Conservation (phyloP, 352 stramenopile species). For the Phytopythium ostracodes region DNA sequence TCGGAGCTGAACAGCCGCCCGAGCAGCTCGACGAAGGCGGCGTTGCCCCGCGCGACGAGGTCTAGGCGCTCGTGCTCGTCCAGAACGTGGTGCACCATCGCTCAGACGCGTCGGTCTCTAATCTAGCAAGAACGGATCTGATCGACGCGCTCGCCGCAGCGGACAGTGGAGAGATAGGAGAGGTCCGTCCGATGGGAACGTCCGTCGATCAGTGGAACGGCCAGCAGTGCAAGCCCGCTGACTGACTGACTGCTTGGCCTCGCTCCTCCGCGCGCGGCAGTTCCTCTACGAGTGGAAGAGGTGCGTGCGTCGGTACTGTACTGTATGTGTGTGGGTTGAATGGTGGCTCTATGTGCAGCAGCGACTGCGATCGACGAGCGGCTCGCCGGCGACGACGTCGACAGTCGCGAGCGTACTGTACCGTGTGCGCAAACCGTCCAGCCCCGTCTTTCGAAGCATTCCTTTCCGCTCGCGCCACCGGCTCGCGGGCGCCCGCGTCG, state of each 20-base stretch:
- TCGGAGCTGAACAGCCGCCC: constrained; percentile 31
- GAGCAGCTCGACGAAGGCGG: constrained; percentile 41
- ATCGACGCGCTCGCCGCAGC: background rate
- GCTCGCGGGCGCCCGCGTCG: background rate
- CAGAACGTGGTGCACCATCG: constrained; percentile 21
- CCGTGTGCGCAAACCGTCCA: background rate
- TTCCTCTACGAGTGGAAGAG: background rate
- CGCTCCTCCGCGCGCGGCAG: background rate
- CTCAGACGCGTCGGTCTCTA: background rate
- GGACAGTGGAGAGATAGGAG: background rate
- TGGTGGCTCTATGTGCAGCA: background rate
- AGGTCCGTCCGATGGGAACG: background rate
- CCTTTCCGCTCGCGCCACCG: background rate
- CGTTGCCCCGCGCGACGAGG: constrained; percentile 35
- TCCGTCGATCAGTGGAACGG: constrained; percentile 2
- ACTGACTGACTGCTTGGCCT: background rate
- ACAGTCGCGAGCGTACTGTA: background rate
- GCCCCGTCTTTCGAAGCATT: background rate
- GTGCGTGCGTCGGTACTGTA: background rate
- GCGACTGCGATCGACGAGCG: background rate
- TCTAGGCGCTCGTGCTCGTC: constrained; percentile 37
- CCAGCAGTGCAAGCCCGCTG: background rate
- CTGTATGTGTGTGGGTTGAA: background rate
- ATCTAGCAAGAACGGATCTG: constrained; percentile 1
- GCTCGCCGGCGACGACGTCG: background rate